Percentiles rank a stretch among this genome's conserved stretches.
Evolutionary conservation across 139 green algal genomes (phyloP).

Genomic region (Chlamydomonas urium): DNA sequence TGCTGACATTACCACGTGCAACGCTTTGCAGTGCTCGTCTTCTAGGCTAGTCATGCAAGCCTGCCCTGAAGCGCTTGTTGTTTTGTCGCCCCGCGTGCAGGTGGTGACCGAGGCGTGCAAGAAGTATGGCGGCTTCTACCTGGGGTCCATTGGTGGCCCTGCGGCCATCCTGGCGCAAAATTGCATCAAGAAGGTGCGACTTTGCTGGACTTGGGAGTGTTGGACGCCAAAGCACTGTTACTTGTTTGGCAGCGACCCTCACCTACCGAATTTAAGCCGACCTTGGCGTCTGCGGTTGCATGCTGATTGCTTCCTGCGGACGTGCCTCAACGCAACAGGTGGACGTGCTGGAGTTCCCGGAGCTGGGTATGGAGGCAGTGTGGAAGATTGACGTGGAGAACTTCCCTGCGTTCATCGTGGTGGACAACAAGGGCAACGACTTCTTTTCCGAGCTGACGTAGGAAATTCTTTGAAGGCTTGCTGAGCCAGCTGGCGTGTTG

Average conservation of each 20-base stretch:
- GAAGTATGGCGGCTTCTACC: slow-evolving; percentile 49
- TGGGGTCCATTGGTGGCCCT: slow-evolving; percentile 43
- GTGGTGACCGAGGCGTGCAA: slow-evolving; percentile 46
- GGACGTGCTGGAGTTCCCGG: slow-evolving; percentile 48
- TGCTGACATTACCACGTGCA: no score
- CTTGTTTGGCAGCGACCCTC: background rate
- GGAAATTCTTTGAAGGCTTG: slow-evolving; percentile 12
- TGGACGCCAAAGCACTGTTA: background rate
- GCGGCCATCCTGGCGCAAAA: slow-evolving; percentile 45
- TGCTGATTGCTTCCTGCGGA: no score
- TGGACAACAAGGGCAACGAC: slow-evolving; percentile 46
- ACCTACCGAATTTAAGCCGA: background rate
- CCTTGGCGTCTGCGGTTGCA: background rate
- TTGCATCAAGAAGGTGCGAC: slow-evolving; percentile 41
- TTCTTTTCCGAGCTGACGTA: slow-evolving; percentile 40
- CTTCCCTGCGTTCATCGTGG: slow-evolving; percentile 50
- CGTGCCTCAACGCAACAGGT: no score
- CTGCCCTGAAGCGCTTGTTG: no score
- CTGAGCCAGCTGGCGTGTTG: background rate
- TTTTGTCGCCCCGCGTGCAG: background rate
- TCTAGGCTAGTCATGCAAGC: no score
- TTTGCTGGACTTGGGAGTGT: background rate
- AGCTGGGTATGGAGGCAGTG: slow-evolving; percentile 50
- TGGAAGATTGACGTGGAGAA: slow-evolving; percentile 46
- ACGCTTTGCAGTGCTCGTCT: no score